These are phyloP conservation scores for Botryotinia narcissicola DNA, from an alignment of 2,329 filamentous ascomycete genomes.

Conservation along the genomic window DNA sequence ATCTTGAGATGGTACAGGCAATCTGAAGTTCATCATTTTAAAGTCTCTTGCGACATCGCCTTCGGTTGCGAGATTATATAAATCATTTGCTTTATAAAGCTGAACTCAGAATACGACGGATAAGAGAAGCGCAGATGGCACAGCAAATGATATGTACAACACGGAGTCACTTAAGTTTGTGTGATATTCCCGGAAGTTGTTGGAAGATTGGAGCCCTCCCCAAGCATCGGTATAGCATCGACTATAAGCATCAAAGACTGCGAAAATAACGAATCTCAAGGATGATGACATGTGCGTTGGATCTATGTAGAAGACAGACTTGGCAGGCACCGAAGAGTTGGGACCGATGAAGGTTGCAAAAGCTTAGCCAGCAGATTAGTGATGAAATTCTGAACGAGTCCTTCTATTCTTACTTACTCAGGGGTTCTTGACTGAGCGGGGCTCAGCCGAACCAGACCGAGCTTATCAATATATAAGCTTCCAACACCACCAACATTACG, in stretches of 20 bases:
- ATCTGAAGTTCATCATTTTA: not conserved
- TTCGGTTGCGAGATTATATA: not conserved
- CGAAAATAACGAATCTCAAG: not conserved
- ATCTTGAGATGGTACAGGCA: not conserved
- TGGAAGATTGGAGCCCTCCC: not conserved
- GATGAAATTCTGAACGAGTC: not conserved
- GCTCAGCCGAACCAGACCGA: too few relatives aligned
- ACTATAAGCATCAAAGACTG: not conserved
- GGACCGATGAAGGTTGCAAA: not conserved
- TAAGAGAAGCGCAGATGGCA: not conserved
- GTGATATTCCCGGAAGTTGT: not conserved
- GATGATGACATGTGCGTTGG: not conserved
- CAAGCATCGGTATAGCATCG: too few relatives aligned
- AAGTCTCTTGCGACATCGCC: not conserved
- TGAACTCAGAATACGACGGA: not conserved
- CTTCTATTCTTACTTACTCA: not conserved
- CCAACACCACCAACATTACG: too few relatives aligned
- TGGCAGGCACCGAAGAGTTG: not conserved
- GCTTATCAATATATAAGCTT: too few relatives aligned
- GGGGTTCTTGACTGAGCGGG: not conserved
- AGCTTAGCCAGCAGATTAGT: not conserved
- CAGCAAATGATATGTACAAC: not conserved
- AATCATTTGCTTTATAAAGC: not conserved
- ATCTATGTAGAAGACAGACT: not conserved
- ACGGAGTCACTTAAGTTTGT: not conserved